phyloP scores from a whole-genome alignment of 768 basidiomycete species.

The Amanita pseudoporphyria region DNA sequence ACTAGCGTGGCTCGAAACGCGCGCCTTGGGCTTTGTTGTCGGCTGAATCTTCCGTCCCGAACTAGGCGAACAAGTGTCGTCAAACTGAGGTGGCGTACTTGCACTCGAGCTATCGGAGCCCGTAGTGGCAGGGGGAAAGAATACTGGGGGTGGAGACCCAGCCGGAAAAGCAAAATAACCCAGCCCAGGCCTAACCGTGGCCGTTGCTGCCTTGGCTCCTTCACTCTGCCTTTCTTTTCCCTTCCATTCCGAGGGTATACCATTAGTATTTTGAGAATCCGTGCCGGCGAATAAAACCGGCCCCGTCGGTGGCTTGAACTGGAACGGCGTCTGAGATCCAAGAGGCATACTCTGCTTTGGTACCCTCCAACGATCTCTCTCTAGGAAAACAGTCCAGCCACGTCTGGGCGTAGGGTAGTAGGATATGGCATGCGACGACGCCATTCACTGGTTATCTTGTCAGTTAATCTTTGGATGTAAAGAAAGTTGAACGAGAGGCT shows the following conservation, averaged over 20 bases:
- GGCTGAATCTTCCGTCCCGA: too few relatives aligned
- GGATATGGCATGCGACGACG: neutral
- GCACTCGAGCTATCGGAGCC: neutral
- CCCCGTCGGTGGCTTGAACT: neutral
- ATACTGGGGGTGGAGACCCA: neutral
- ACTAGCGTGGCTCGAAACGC: neutral
- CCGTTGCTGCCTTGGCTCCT: neutral
- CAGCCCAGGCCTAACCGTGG: neutral
- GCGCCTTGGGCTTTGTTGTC: too few relatives aligned
- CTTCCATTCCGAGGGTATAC: neutral
- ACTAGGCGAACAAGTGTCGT: neutral
- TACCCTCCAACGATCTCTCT: too few relatives aligned
- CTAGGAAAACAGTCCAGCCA: neutral
- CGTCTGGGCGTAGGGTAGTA: neutral
- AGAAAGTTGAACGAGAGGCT: too few relatives aligned
- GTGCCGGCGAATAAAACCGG: neutral
- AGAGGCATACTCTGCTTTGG: too few relatives aligned
- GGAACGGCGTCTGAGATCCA: neutral
- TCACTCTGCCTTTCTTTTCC: neutral
- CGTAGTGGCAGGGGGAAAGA: neutral
- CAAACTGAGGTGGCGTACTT: neutral
- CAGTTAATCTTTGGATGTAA: neutral
- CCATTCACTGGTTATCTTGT: neutral
- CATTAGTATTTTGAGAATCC: too few relatives aligned
- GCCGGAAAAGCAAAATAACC: slow-evolving; percentile 6